Percentiles rank a stretch among this genome's conserved stretches.
Conservation (phyloP, 2,329 filamentous ascomycete genomes). For the Penicillium paneum region DNA sequence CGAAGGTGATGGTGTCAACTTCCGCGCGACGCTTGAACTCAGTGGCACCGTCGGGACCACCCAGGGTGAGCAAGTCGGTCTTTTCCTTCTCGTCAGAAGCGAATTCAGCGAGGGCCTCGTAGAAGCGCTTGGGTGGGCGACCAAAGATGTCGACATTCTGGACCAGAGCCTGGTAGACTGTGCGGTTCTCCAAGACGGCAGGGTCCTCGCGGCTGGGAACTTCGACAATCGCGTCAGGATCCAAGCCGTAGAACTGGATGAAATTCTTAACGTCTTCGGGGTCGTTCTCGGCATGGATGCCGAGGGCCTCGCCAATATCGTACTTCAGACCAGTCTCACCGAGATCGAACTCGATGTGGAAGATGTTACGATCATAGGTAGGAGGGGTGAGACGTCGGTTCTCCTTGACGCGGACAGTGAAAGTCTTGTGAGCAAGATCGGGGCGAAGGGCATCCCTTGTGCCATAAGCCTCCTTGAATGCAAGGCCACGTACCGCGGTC, state of each 20-base stretch:
- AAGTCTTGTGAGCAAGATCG: slow-evolving; percentile 81
- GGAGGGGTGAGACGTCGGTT: slow-evolving; percentile 85
- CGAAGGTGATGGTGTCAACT: slow-evolving; percentile 86
- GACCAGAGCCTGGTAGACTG: slow-evolving; percentile 83
- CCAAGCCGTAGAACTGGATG: slow-evolving; percentile 83
- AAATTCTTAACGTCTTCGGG: slow-evolving; percentile 73
- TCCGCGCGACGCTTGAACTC: slow-evolving; percentile 93
- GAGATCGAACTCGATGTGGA: slow-evolving; percentile 98
- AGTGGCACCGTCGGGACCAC: slow-evolving; percentile 71
- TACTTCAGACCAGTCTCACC: slow-evolving; percentile 88
- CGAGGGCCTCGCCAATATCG: slow-evolving; percentile 94
- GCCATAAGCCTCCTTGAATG: slow-evolving; percentile 91
- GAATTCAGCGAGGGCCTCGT: slow-evolving; percentile 84
- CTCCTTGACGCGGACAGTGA: slow-evolving; percentile 86
- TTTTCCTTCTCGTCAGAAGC: slow-evolving; percentile 79
- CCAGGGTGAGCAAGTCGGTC: slow-evolving; percentile 72
- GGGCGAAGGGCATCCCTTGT: slow-evolving; percentile 73
- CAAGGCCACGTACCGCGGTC: slow-evolving; percentile 77
- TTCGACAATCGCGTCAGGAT: slow-evolving; percentile 81
- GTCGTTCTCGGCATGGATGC: slow-evolving; percentile 94
- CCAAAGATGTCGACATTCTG: slow-evolving; percentile 97
- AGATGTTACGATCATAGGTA: slow-evolving; percentile 96
- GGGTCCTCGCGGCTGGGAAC: slow-evolving; percentile 80
- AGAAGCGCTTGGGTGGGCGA: slow-evolving; percentile 95
- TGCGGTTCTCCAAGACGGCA: slow-evolving; percentile 75